Percentiles rank a stretch among this genome's conserved stretches.
These are phyloP conservation scores for Cyclocybe aegerita DNA, from an alignment of 768 basidiomycete species.

Conservation along the genomic window DNA sequence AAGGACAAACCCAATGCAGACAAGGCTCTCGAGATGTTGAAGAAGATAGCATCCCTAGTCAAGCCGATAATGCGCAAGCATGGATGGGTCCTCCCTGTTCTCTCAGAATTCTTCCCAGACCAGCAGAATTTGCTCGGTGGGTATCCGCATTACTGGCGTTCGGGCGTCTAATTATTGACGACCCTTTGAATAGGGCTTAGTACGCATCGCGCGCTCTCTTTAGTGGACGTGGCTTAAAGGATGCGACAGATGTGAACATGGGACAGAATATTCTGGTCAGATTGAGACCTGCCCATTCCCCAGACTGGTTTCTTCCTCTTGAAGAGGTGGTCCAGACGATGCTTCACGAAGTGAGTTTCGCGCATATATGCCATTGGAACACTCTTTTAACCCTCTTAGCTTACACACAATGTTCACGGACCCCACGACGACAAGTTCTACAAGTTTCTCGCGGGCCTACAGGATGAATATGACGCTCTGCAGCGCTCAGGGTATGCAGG, in stretches of 20 bases:
- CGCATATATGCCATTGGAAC: not conserved
- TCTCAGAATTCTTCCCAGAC: conserved; percentile 89
- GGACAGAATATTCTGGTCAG: conserved; percentile 85
- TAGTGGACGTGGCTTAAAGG: conserved; percentile 6
- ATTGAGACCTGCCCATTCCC: conserved; percentile 67
- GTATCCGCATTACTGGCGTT: conserved; percentile 19
- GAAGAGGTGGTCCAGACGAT: conserved; percentile 79
- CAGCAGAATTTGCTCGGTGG: conserved; percentile 70
- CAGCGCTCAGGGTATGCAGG: conserved; percentile 83
- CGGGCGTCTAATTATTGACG: conserved; percentile 4
- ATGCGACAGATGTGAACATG: conserved; percentile 61
- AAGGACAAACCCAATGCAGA: conserved; percentile 66
- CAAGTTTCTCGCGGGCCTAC: conserved; percentile 66
- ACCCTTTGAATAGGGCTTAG: conserved; percentile 30
- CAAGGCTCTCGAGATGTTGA: conserved; percentile 65
- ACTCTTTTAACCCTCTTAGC: conserved; percentile 38
- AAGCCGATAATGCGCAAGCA: conserved; percentile 94
- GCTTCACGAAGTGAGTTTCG: conserved; percentile 76
- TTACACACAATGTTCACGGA: conserved; percentile 87
- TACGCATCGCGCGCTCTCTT: conserved; percentile 16
- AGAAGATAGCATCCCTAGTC: conserved; percentile 73
- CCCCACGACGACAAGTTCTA: conserved; percentile 88
- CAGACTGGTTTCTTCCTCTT: conserved; percentile 72
- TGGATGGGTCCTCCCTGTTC: conserved; percentile 72
- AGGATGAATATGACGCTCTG: conserved; percentile 84